phyloP scores from a whole-genome alignment of 2,329 filamentous ascomycete genomes.

The Verticillium albo-atrum region DNA sequence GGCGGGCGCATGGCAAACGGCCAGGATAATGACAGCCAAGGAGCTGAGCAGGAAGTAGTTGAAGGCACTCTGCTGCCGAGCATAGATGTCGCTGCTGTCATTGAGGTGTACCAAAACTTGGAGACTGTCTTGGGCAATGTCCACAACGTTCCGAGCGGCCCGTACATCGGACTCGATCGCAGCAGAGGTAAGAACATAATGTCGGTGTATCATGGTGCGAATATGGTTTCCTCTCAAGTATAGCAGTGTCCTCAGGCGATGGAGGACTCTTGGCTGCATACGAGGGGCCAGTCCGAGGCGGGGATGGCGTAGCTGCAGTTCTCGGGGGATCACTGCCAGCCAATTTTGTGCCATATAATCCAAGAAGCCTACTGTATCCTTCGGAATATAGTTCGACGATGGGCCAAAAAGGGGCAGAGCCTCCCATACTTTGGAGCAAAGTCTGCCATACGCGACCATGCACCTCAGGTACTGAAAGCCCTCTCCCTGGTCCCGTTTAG shows the following conservation, averaged over 20 bases:
- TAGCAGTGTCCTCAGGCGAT: slow-evolving; percentile 35
- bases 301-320: slow-evolving; percentile 31
- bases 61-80: slow-evolving; percentile 31
- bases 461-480: slow-evolving; percentile 37
- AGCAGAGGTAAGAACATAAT: slow-evolving; percentile 31
- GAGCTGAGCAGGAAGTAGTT: slow-evolving; percentile 36
- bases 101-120: slow-evolving; percentile 31
- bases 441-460: slow-evolving; percentile 41
- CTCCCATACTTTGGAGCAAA: slow-evolving; percentile 42
- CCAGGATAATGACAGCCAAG: slow-evolving; percentile 33
- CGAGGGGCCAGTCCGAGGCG: slow-evolving; percentile 26
- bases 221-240: slow-evolving; percentile 41
- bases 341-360: slow-evolving; percentile 39
- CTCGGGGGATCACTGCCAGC: slow-evolving; percentile 37
- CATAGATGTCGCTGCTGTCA: slow-evolving; percentile 29
- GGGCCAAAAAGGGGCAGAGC: slow-evolving; percentile 31
- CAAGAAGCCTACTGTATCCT: slow-evolving; percentile 32
- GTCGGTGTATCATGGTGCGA: slow-evolving; percentile 37
- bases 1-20: slow-evolving; percentile 38
- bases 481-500: slow-evolving; percentile 15
- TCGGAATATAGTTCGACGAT: slow-evolving; percentile 24
- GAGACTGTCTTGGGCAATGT: slow-evolving; percentile 25
- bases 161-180: slow-evolving; percentile 28
- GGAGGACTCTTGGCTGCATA: slow-evolving; percentile 28
- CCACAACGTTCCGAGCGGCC: slow-evolving; percentile 33